Evolutionary conservation across 495 filamentous ascomycete genomes (phyloP).

Genomic region (Cladorrhinum samala): DNA sequence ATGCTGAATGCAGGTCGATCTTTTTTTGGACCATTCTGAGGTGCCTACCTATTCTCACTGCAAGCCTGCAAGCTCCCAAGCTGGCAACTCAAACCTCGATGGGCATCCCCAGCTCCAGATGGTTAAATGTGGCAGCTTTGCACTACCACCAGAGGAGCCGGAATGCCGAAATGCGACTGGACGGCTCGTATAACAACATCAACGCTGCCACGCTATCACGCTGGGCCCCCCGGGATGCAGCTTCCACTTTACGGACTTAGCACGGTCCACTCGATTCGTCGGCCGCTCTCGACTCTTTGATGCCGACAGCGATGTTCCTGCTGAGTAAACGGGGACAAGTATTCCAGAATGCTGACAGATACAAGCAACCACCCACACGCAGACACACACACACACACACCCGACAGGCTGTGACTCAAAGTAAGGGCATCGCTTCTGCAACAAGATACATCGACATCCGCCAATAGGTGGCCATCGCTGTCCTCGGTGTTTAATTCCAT

Average conservation of each 20-base stretch:
- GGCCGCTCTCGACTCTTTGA: not conserved
- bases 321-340: not conserved
- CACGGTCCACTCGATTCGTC: not conserved
- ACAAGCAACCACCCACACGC: not conserved
- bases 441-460: not conserved
- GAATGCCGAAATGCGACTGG: slow-evolving; percentile 10
- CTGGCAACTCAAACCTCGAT: too few species aligned
- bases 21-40: too few species aligned
- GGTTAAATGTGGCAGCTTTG: too few species aligned
- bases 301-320: not conserved
- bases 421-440: not conserved
- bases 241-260: not conserved
- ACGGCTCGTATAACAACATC: slow-evolving; percentile 12
- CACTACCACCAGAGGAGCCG: not conserved
- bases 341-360: not conserved
- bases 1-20: too few species aligned
- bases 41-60: too few species aligned
- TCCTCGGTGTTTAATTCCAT: too few species aligned
- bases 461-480: too few species aligned
- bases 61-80: too few species aligned
- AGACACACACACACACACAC: too few species aligned
- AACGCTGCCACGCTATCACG: not conserved
- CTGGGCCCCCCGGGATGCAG: not conserved
- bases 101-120: too few species aligned
- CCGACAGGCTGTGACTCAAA: not conserved